Conservation (phyloP, 257 asterid genomes). For the Solanum peruvianum region DNA sequence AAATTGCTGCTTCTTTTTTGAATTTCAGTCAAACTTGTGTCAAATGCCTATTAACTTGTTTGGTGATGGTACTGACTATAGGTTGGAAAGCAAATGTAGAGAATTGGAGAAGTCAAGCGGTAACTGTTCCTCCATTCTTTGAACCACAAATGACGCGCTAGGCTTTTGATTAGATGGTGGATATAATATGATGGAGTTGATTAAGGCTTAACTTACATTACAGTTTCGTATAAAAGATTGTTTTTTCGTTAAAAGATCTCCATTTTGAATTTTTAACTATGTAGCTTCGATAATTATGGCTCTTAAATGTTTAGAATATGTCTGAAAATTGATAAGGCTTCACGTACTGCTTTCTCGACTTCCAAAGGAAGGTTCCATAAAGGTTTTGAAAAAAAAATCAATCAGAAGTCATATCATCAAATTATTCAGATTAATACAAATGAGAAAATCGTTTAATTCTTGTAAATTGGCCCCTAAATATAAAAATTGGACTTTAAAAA, state of each 20-base stretch:
- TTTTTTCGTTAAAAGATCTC: neutral
- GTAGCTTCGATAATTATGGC: neutral
- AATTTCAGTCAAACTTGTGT: neutral
- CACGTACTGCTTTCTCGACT: neutral
- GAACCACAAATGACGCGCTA: neutral
- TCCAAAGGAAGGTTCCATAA: neutral
- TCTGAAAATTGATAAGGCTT: neutral
- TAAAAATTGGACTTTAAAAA: too few relatives aligned
- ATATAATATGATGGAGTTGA: too few relatives aligned
- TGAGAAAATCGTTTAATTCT: too few relatives aligned
- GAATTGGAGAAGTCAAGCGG: neutral
- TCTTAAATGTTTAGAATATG: neutral
- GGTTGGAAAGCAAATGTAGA: neutral
- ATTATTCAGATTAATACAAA: too few relatives aligned
- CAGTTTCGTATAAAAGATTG: fast-evolving
- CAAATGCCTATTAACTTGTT: neutral
- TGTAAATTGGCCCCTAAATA: neutral
- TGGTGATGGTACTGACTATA: neutral
- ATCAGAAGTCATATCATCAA: neutral
- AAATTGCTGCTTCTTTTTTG: neutral
- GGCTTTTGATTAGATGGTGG: neutral
- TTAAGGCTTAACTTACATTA: neutral
- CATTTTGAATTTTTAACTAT: neutral
- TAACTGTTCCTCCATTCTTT: neutral
- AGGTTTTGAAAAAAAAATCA: neutral